Conservation (phyloP, 2,329 filamentous ascomycete genomes). For the Verticillium dahliae region DNA sequence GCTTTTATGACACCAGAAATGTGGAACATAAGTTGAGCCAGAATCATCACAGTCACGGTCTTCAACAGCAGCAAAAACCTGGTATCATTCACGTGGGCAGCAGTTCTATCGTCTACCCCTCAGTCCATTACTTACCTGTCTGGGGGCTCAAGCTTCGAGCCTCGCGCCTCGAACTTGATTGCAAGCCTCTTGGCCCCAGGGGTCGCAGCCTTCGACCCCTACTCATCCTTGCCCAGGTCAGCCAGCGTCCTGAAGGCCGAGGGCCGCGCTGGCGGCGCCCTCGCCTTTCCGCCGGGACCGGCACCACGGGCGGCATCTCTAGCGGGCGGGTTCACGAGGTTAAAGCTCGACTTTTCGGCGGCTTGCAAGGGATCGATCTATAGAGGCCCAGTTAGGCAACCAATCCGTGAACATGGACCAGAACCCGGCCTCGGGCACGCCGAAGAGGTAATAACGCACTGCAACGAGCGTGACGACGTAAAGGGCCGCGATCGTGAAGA, state of each 20-base stretch:
- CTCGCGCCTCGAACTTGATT: too few relatives aligned
- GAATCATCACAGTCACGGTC: too few relatives aligned
- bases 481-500: conserved; percentile 52
- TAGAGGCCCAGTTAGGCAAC: conserved; percentile 3
- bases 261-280: conserved; percentile 20
- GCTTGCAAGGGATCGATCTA: conserved; percentile 57
- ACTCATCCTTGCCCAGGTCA: conserved; percentile 34
- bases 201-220: not conserved
- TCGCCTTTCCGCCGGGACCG: conserved; percentile 1
- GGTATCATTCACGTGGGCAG: not conserved
- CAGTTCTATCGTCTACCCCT: not conserved
- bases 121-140: not conserved
- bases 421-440: not conserved
- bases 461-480: conserved; percentile 58
- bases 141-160: too few relatives aligned
- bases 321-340: conserved; percentile 36
- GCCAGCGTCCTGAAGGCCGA: conserved; percentile 45
- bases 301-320: conserved; percentile 11
- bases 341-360: conserved; percentile 54
- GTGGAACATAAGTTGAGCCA: too few relatives aligned
- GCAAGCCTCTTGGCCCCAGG: too few relatives aligned
- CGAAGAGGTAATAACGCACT: conserved; percentile 29
- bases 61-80: not conserved
- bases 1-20: too few relatives aligned
- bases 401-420: conserved; percentile 7